A percentile compares a stretch with the other conserved stretches of the same genome.
These are phyloP conservation scores for Lepiota brunneoincarnata DNA, from an alignment of 768 basidiomycete species.

Conservation along the genomic window DNA sequence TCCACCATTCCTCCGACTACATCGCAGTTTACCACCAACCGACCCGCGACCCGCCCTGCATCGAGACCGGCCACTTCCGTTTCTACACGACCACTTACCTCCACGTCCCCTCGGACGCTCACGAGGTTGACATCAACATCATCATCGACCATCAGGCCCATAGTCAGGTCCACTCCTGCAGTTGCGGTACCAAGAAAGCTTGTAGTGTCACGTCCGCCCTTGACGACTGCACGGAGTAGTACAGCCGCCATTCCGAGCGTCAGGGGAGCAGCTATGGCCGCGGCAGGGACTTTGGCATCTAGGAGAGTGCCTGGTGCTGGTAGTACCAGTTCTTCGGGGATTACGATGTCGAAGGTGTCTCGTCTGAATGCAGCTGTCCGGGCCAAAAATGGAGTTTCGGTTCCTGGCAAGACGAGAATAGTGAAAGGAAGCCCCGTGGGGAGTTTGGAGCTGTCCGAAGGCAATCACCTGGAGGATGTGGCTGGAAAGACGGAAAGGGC, in stretches of 20 bases:
- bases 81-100: neutral
- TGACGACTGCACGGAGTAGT: neutral
- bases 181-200: neutral
- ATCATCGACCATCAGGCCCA: neutral
- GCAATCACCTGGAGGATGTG: no score
- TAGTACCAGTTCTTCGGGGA: no score
- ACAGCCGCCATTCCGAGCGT: neutral
- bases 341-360: no score
- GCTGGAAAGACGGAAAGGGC: no score
- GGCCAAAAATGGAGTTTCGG: no score
- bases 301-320: no score
- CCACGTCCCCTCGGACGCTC: neutral
- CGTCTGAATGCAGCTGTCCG: no score
- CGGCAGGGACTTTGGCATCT: no score
- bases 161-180: neutral
- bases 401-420: no score
- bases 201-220: neutral
- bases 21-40: neutral
- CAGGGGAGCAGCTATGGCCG: no score
- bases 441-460: no score
- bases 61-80: constrained; percentile 2
- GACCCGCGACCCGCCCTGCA: neutral
- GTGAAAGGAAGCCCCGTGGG: no score
- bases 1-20: neutral
- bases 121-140: neutral